Evolutionary conservation across 1,284 basidiomycete genomes (phyloP), one percentile per base, ranked within the genome.

Genomic region (Pholiota adiposa): DNA sequence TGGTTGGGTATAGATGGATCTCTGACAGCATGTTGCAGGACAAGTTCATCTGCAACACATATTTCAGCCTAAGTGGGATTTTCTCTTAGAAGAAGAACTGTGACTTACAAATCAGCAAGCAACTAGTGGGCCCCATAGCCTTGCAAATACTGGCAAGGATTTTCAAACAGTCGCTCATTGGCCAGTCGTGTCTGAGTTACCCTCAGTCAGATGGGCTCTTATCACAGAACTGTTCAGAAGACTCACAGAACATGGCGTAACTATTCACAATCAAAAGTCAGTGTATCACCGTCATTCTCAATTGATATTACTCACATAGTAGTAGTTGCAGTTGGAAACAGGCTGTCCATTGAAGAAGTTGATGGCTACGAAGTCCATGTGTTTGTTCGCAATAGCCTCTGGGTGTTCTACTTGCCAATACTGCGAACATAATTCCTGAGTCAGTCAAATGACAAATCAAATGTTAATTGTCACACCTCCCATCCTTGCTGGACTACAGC

Each of bases 401-500:
- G 77, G 76, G 2, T 65, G 70, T 3, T 76, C 67, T 41, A 62
- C 65, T 3, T 62, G 58, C 79, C 76, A 82, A 25, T 69, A 58
- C 31, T 66, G 69, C 29, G 18, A 29, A 38, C n/a, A n/a, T n/a
- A n/a, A n/a, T n/a, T n/a, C n/a, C n/a, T 46, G 4, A 27, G n/a
- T 33, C 3, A 25, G 14, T 16, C 14, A n/a, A 46, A 5, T 3
- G 9, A 33, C 2, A 7, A n/a, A 49, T n/a, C n/a, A n/a, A n/a
- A n/a, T n/a, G n/a, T n/a, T n/a, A n/a, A 4, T 6, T n/a, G 11
- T 7, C 14, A 19, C 25, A 50, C 54, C 14, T 69, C 59, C 50
- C 69, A 67, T 7, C 77, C 78, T 54, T 74, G 73, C 11, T 57
- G 62, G 5, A 83, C 62, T 2, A 75, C 70, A 8, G 72, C 70